Evolutionary conservation across 2,329 filamentous ascomycete genomes (phyloP).

Genomic region (Penicillium brevicompactum): DNA sequence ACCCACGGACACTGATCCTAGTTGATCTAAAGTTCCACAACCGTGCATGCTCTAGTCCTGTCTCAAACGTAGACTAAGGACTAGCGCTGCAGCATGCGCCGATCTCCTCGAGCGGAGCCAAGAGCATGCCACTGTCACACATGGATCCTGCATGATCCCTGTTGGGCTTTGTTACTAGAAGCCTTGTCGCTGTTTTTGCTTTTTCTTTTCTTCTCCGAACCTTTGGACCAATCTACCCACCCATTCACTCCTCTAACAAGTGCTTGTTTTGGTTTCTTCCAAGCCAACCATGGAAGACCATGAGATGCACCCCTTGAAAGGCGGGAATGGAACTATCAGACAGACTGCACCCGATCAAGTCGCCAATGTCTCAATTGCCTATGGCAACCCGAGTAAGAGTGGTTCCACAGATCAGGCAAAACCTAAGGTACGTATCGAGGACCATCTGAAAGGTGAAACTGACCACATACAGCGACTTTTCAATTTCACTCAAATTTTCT

Average conservation of each 20-base stretch:
- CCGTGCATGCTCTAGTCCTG: background rate
- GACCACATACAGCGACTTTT: slow-evolving; percentile 8
- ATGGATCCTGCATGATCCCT: slow-evolving; percentile 1
- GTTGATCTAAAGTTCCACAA: slow-evolving; percentile 3
- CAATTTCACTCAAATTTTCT: slow-evolving; percentile 15
- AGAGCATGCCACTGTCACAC: background rate
- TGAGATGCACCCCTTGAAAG: slow-evolving; percentile 1
- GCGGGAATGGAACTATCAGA: background rate
- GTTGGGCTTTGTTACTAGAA: background rate
- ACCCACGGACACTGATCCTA: background rate
- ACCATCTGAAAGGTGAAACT: background rate
- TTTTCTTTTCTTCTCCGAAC: slow-evolving; percentile 1
- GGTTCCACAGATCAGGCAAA: background rate
- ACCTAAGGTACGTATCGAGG: slow-evolving; percentile 1
- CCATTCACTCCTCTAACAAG: background rate
- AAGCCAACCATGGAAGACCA: slow-evolving; percentile 1
- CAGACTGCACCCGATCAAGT: background rate
- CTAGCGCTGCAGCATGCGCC: background rate
- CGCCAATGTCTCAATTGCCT: background rate
- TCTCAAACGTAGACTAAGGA: background rate
- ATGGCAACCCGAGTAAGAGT: background rate
- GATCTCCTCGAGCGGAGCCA: background rate
- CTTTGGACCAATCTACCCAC: background rate
- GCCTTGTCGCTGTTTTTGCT: background rate
- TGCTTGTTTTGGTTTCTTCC: background rate